Evolutionary conservation across 768 basidiomycete species (phyloP).

Genomic region (Dictyophora rubrovolvata): DNA sequence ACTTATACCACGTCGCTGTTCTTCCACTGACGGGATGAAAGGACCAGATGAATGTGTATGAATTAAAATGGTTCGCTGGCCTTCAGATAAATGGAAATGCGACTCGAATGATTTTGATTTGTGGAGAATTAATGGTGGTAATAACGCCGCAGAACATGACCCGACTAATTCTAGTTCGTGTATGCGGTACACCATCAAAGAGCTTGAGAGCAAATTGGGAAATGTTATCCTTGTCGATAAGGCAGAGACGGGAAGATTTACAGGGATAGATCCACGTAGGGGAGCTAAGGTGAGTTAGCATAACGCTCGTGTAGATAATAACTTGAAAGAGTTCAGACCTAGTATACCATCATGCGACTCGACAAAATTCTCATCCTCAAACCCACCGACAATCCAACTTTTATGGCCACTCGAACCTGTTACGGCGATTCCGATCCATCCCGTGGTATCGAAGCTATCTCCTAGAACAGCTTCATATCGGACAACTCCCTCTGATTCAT

Average conservation of each 20-base stretch:
- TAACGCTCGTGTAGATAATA: constrained; percentile 8
- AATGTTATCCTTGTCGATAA: constrained; percentile 38
- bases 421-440: constrained; percentile 46
- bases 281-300: constrained; percentile 24
- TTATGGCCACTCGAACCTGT: constrained; percentile 35
- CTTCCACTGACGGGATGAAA: constrained; percentile 32
- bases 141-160: constrained; percentile 30
- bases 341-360: constrained; percentile 25
- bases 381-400: constrained; percentile 56
- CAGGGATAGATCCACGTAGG: constrained; percentile 24
- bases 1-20: constrained; percentile 29
- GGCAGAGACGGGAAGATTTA: constrained; percentile 25
- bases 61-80: constrained; percentile 36
- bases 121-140: constrained; percentile 61
- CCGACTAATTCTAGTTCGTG: constrained; percentile 21
- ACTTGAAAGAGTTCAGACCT: constrained; percentile 29
- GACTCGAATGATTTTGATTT: constrained; percentile 49
- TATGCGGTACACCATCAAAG: constrained; percentile 56
- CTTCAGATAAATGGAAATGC: constrained; percentile 52
- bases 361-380: constrained; percentile 28
- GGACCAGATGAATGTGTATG: constrained; percentile 65
- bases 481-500: constrained; percentile 67
- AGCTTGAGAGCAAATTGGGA: constrained; percentile 47
- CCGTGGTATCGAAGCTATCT: constrained; percentile 11
- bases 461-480: constrained; percentile 46